Base-by-base conservation (phyloP, 176 grass and related monocot genomes). In the Calamus simplicifolius region DNA sequence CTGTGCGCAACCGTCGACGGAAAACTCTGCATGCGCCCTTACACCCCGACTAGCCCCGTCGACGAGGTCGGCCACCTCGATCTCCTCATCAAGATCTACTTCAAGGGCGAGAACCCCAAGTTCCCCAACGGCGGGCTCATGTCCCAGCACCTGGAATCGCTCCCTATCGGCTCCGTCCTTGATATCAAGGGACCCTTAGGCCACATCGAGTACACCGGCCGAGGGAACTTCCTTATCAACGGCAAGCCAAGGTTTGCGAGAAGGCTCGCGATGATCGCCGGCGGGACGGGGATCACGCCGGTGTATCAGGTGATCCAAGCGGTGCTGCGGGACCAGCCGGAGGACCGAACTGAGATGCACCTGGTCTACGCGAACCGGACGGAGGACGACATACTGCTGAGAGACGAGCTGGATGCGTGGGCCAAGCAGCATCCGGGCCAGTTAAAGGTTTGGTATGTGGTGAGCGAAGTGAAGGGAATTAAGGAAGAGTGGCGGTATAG, bases 241-340 rank as follows among this genome's bases (percentile, higher is more conserved):
- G 87, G 89, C 54, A 89, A 86, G 50, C 48, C 51, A 2, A 35
- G 16, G 21, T 79, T 73, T 0, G 79, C 79, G 25, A 23, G 71
- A 2, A 84, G 87, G 17, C 62, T 97, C 8, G 93, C 75, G 7
- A 82, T 92, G 78, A 81, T 97, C 21, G 84, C 84, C 3, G 93
- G 93, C 16, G 93, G 93, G 14, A 80, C 66, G 1, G 93, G 93
- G 51, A 97, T 97, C 80, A 91, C 84, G 49, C 93, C 93, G 6
- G 49, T 91, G 3, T 92, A 88, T 81, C 93, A 97, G 69, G 77
- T 97, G 69, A 88, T 97, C 67, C 87, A 85, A 79, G 84, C 84
- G 12, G 93, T 91, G 69, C 78, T 95, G 12, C 28, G 76, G 3
- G 77, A 84, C 70, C 77, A 88, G 54, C 82, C 85, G 7, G 79